Percentiles rank a stretch among this genome's conserved stretches.
Evolutionary conservation across 805 yeast genomes (phyloP).

Genomic region (Spathaspora arborariae): DNA sequence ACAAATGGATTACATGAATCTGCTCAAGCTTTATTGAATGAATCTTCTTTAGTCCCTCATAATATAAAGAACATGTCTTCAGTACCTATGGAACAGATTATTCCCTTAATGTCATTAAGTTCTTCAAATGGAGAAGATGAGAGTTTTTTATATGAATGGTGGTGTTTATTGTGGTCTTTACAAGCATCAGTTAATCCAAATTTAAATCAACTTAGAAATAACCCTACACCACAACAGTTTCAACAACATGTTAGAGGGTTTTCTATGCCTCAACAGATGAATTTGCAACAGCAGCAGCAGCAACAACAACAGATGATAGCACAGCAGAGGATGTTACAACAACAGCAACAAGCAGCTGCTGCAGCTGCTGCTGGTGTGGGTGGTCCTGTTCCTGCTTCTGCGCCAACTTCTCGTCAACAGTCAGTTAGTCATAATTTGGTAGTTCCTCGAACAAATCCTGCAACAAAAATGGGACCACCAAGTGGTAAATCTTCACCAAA

Average conservation of each 20-base stretch:
- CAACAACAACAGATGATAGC: conserved; percentile 5
- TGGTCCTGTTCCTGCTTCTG: not conserved
- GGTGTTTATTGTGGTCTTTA: conserved; percentile 49
- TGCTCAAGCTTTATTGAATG: conserved; percentile 41
- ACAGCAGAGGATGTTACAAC: conserved; percentile 6
- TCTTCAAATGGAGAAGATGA: conserved; percentile 31
- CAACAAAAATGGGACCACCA: conserved; percentile 5
- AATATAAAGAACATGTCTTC: conserved; percentile 9
- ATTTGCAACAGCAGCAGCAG: conserved; percentile 12
- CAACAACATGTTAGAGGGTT: conserved; percentile 3
- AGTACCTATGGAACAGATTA: conserved; percentile 6
- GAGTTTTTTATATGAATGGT: conserved; percentile 54
- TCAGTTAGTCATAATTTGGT: not conserved
- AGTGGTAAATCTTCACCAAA: conserved; percentile 2
- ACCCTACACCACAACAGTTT: conserved; percentile 2
- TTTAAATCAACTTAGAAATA: conserved; percentile 18
- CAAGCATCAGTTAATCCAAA: conserved; percentile 41
- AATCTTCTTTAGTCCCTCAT: conserved; percentile 7
- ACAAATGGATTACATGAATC: conserved; percentile 47
- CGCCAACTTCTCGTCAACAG: not conserved
- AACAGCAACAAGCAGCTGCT: conserved; percentile 7
- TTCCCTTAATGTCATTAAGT: conserved; percentile 27
- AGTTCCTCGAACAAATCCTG: not conserved
- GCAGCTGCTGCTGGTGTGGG: conserved; percentile 1
- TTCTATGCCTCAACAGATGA: conserved; percentile 7